Evolutionary conservation across 495 filamentous ascomycete species (phyloP), one percentile per base, ranked within the genome.

Genomic region (Aspergillus diversus): DNA sequence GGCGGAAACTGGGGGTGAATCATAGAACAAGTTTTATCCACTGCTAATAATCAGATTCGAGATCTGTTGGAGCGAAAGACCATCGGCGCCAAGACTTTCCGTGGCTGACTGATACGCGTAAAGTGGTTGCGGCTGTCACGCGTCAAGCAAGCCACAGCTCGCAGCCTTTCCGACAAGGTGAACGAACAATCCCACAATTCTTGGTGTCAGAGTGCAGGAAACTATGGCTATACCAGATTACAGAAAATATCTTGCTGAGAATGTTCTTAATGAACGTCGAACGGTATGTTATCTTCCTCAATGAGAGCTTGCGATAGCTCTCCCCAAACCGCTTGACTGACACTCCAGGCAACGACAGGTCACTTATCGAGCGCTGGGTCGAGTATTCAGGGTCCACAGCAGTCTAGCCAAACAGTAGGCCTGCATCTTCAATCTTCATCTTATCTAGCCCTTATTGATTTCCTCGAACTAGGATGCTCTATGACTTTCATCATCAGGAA

Each of bases 361-460:
- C 72, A 95, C 90, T 16, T 97, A 96, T 77, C 89, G 93, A 17
- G 76, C 87, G 17, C 75, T 99, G 54, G 91, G 91, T 72, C 86
- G 93, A 66, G 87, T 86, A 37, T 73, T 96, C 49, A 89, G 92
- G 59, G 82, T 96, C 12, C 90, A 97, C 71, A 86, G 87, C 76
- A 93, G 95, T 70, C 69, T 81, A 15, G 92, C 92, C 4, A 97
- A 97, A 76, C 86, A 92, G 91, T 91, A 76, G 63, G 77, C 77
- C 51, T 32, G 33, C 55, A n/a, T 55, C 11, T 32, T 15, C 13
- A 1, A 4, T 0, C 15, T 57, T 11, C 13, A 27, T 21, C 13
- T 35, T 16, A 51, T 6, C 37, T 48, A n/a, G 7, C 55, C 59
- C 17, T 52, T 34, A 35, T 11, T 53, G 16, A 59, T 56, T 11